Percentiles rank a stretch among this genome's conserved stretches.
phyloP scores from a whole-genome alignment of 345 rosid species.

The Anacardium occidentale region DNA sequence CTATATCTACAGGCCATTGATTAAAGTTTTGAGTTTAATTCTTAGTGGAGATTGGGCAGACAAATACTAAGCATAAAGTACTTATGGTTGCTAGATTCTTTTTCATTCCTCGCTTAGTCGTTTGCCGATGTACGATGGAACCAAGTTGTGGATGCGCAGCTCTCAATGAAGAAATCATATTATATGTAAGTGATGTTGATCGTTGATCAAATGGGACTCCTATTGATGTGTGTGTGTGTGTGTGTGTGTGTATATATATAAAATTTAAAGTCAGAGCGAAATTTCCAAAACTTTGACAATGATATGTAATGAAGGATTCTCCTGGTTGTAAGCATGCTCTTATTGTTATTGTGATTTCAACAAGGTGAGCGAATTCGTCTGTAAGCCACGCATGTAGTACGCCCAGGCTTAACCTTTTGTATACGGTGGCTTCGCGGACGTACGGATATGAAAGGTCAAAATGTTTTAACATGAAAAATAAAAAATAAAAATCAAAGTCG shows the following conservation, averaged over 20 bases:
- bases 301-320: background rate
- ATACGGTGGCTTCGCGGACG: no score
- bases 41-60: no score
- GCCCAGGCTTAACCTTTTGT: no score
- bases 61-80: background rate
- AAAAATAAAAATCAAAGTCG: no score
- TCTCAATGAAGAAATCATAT: constrained; percentile 9
- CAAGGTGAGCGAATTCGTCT: background rate
- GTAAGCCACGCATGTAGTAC: no score
- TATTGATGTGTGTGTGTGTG: no score
- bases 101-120: background rate
- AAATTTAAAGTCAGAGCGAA: background rate
- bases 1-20: no score
- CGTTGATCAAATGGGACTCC: no score
- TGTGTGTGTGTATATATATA: no score
- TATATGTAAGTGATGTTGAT: background rate
- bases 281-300: background rate
- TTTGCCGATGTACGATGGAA: background rate
- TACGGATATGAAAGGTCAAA: no score
- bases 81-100: background rate
- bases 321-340: background rate
- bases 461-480: no score
- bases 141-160: background rate
- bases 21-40: no score
- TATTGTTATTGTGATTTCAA: background rate